Base-by-base conservation (phyloP, 2,329 filamentous ascomycete species). In the Phyllosticta ampelicida region DNA sequence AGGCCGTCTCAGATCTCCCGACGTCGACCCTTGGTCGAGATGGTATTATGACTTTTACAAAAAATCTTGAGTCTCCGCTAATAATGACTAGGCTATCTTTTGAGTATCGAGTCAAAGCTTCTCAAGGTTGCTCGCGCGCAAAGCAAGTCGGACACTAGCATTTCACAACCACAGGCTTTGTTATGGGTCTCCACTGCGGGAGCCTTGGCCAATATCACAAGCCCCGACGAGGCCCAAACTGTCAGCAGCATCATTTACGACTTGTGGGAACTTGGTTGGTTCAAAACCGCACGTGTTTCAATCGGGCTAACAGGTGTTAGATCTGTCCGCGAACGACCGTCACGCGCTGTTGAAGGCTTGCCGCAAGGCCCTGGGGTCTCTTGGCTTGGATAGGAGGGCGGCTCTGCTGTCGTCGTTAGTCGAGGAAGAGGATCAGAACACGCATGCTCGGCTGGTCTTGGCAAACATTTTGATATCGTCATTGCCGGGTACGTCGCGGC, bases 101-200 rank as follows among this genome's bases (percentile, higher is more conserved):
- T 51, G 44, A 58, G 56, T 28, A 58, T 58, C 56, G 56, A 58
- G 13, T 51, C 56, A 11, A 58, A 58, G 28, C 44, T 58, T 19
- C 56, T 54, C 16, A 58, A 58, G 28, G 28, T n/a, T 21, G 30
- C 53, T 23, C 56, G 56, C 5, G 51, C 26, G 16, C 51, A 52
- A 23, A 26, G 49, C 9, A n/a, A n/a, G 18, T 26, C 48, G 20
- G 21, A n/a, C 8, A 44, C 48, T 11, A 58, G 44, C 18, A 50
- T 51, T 5, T 26, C 48, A 16, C 56, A 58, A 28, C 28, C 51
- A 9, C 51, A 58, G 52, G 48, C 56, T 9, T 58, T 51, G 6
- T 54, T 54, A 48, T 58, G 56, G 56, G 56, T 58, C 10, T 58
- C 56, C 18, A 48, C 50, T 44, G 53, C 51, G 9, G 36, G 28